phyloP scores from a whole-genome alignment of 257 asterid species.

The Knoxia roxburghii region DNA sequence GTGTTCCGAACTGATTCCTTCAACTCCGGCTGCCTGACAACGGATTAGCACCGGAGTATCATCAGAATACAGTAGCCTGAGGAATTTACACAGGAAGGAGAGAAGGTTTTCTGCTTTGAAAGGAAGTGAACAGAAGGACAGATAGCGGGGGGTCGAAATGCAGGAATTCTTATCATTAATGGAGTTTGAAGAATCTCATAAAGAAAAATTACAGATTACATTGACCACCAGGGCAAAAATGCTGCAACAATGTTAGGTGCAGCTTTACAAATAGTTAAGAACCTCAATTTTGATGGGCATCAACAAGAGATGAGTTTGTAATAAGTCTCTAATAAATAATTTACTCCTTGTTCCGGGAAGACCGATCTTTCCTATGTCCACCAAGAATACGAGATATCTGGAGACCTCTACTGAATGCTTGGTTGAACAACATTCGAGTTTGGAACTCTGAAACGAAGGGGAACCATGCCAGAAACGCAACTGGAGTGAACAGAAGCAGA shows the following conservation, averaged over 20 bases:
- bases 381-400: slow-evolving; percentile 98
- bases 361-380: slow-evolving; percentile 78
- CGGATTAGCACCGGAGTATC: too few species aligned
- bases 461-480: slow-evolving; percentile 95
- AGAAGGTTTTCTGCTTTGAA: too few species aligned
- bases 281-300: slow-evolving; percentile 6
- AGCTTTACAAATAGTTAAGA: slow-evolving; percentile 11
- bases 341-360: slow-evolving; percentile 85
- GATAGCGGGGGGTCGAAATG: too few species aligned
- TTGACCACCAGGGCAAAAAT: slow-evolving; percentile 2
- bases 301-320: background rate
- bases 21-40: too few species aligned
- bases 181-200: too few species aligned
- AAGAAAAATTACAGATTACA: background rate
- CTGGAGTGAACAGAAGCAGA: slow-evolving; percentile 81
- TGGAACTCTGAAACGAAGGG: slow-evolving; percentile 97
- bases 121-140: too few species aligned
- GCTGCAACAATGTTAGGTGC: slow-evolving; percentile 9
- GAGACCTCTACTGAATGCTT: slow-evolving; percentile 98
- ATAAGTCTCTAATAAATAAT: background rate
- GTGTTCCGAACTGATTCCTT: too few species aligned
- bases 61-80: too few species aligned
- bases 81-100: too few species aligned
- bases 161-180: background rate
- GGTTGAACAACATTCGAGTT: slow-evolving; percentile 95